Evolutionary conservation across 768 basidiomycete genomes (phyloP), one percentile per base, ranked within the genome.

Genomic region (Hebeloma cylindrosporum): DNA sequence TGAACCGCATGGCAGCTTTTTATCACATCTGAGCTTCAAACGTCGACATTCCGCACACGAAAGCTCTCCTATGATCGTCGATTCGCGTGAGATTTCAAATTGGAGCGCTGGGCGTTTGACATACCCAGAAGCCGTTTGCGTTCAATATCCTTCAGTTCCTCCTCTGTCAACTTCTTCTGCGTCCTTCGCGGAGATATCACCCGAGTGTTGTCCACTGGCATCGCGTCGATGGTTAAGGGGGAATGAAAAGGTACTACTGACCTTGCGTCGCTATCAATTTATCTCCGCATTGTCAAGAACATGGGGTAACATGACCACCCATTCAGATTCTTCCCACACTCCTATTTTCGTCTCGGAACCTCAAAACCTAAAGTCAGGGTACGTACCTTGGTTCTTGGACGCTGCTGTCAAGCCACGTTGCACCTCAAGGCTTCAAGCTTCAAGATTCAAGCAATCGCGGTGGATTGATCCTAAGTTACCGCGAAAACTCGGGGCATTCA

Each of bases 1-100:
- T 1, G 77, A 77, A 3, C 70, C 60, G 52, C 75, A 79, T 3
- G 77, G 75, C 6, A 78, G 66, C 41, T 70, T 72, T 53, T 77
- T 79, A 49, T 78, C 74, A 53, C 77, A 79, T 34, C 70, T 68
- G 25, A 79, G 62, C 60, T 79, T 78, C 38, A 78, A 52, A 26
- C 74, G 61, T 38, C 75, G 61, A 54, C 75, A 78, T 66, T 77
- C 76, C 14, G 76, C 76, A 48, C 74, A 78, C n/a, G 75, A 75
- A 17, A 77, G 59, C 57, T 77, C 75, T 14, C 75, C 77, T 76
- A 42, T 9, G 30, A 22, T 36, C 36, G n/a, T 18, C 18, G 11
- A 27, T 22, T 32, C 32, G 25, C 40, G 25, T 33, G 40, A 39
- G 11, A 11, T 17, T 5, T 34, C n/a, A n/a, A 28, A 16, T 4